Conservation (phyloP, 148 eudicot species). For the Fagopyrum tataricum region DNA sequence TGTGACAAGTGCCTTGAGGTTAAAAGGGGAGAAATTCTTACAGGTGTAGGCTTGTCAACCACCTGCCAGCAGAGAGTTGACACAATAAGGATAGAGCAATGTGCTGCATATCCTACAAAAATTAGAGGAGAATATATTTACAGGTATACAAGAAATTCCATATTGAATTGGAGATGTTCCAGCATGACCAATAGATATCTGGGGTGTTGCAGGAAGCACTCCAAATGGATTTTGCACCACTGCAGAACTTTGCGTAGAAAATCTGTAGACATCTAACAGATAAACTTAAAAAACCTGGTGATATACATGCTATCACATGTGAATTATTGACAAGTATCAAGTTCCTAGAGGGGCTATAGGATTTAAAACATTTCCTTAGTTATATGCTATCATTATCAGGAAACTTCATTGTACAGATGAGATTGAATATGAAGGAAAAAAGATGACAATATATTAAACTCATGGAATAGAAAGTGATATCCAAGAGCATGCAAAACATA, state of each 20-base stretch:
- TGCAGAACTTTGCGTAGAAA: constrained; percentile 45
- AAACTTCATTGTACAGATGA: background rate
- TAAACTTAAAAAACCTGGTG: background rate
- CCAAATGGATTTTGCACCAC: constrained; percentile 79
- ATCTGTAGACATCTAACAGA: constrained; percentile 26
- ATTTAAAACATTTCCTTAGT: background rate
- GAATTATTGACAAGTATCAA: background rate
- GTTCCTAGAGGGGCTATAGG: too few species aligned
- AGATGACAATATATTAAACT: background rate
- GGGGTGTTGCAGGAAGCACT: constrained; percentile 86
- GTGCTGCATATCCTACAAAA: background rate
- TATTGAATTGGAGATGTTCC: constrained; percentile 89
- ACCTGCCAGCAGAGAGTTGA: constrained; percentile 36
- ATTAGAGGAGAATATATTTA: constrained; percentile 23
- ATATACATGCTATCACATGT: background rate
- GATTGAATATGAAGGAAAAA: background rate
- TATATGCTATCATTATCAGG: background rate
- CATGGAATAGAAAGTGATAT: background rate
- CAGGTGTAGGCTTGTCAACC: constrained; percentile 84
- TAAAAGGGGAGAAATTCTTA: constrained; percentile 73
- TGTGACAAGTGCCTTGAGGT: constrained; percentile 90
- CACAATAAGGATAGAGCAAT: constrained; percentile 5
- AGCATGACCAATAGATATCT: constrained; percentile 80
- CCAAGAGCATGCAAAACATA: constrained; percentile 29
- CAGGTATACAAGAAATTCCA: constrained; percentile 95